Conservation (phyloP, 148 eudicot species). For the Rhododendron vialii region DNA sequence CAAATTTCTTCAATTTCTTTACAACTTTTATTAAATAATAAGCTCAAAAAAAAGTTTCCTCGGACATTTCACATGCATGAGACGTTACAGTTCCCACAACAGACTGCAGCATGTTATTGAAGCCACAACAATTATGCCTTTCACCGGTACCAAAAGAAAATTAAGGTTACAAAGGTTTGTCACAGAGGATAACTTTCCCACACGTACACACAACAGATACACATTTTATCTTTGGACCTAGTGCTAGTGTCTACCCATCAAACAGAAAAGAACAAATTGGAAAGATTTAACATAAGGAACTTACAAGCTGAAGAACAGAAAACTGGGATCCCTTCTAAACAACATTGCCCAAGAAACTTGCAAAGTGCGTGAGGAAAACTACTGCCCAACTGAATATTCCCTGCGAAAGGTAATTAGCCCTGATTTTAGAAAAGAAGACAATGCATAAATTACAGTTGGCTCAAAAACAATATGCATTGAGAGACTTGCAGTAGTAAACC, state of each 20-base stretch:
- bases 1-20: background rate
- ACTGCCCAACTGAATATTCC: background rate
- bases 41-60: background rate
- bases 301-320: background rate
- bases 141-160: background rate
- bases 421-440: background rate
- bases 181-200: background rate
- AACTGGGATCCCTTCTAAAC: background rate
- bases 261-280: background rate
- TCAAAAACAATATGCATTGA: background rate
- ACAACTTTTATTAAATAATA: background rate
- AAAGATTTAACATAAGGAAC: background rate
- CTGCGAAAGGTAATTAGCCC: background rate
- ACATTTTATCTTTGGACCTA: background rate
- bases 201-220: background rate
- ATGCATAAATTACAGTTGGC: background rate
- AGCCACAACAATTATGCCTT: background rate
- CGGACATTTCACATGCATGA: background rate
- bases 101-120: background rate
- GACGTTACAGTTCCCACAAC: background rate
- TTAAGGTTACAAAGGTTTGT: background rate
- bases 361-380: background rate
- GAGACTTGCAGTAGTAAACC: background rate
- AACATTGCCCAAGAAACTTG: background rate
- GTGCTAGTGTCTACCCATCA: background rate